These are phyloP conservation scores for Leccinum sublutescens DNA, from an alignment of 768 basidiomycete genomes.

Conservation along the genomic window DNA sequence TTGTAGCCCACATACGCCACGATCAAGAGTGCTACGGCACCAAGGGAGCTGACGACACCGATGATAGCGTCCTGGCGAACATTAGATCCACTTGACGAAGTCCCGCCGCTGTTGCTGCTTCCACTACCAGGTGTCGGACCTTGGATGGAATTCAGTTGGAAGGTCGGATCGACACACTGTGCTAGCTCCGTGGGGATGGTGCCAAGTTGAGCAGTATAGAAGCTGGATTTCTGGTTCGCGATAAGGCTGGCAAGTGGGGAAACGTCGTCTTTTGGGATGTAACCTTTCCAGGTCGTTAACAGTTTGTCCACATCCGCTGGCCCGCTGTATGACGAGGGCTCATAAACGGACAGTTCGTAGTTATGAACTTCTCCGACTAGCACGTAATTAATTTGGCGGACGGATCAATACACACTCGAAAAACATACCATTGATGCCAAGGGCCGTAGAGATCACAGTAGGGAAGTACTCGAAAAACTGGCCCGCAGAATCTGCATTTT, in stretches of 20 bases:
- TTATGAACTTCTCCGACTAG: constrained; percentile 40
- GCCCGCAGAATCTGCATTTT: constrained; percentile 52
- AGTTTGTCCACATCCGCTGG: constrained; percentile 48
- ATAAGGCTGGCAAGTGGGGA: constrained; percentile 63
- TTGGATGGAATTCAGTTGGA: constrained; percentile 50
- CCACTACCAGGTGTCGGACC: constrained; percentile 35
- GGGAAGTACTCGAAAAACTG: constrained; percentile 82
- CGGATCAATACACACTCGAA: background rate
- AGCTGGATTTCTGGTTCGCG: constrained; percentile 53
- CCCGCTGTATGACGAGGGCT: constrained; percentile 55
- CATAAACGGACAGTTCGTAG: constrained; percentile 66
- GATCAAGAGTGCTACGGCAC: constrained; percentile 71
- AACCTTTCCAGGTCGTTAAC: constrained; percentile 69
- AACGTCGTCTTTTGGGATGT: constrained; percentile 58
- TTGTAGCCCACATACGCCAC: constrained; percentile 71
- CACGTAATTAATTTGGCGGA: constrained; percentile 33
- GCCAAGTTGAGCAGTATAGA: constrained; percentile 56
- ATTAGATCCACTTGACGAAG: constrained; percentile 28
- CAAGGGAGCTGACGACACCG: constrained; percentile 82
- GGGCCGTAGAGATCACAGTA: constrained; percentile 42
- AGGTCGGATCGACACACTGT: constrained; percentile 64
- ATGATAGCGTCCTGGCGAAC: constrained; percentile 83
- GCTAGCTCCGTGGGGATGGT: constrained; percentile 58
- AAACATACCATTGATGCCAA: constrained; percentile 42
- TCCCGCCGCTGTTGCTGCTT: constrained; percentile 13